Evolutionary conservation across 192 early-diverging fungal genomes (phyloP), one percentile per base, ranked within the genome.

Genomic region (Backusella sp.): DNA sequence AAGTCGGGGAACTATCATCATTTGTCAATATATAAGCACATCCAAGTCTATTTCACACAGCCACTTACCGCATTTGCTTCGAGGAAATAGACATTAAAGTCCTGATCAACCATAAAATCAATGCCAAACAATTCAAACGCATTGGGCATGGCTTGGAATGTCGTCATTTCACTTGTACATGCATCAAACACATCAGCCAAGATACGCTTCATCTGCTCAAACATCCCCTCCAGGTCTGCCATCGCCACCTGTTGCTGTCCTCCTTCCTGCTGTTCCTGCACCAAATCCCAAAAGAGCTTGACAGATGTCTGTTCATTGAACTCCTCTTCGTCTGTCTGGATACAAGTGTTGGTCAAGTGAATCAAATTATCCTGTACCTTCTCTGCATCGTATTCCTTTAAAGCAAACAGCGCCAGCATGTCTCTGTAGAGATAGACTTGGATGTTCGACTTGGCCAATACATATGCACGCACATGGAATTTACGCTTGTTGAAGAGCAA

Each of bases 61-160:
- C 1, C 41, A 77, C 77, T 75, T 82, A 84, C 83, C 7, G 91
- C 88, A 73, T 92, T 92, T 35, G 89, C 88, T 70, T 92, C 90
- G 42, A 92, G 79, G 73, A 91, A 81, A 70, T 81, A 84, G 0
- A 82, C 85, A 12, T 79, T 80, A 44, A 78, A 83, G 23, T 88
- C 73, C 52, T 87, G 79, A 65, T 92, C 88, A 12, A 92, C 82
- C 68, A 91, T 59, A 76, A 92, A 92, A 66, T 91, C 90, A 66
- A 92, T 84, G 19, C 91, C 91, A 86, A 90, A 91, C 37, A 89
- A 82, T 72, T 91, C 91, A 73, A 92, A 86, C 23, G 87, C 89
- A 74, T 92, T 90, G 0, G 83, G 74, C 79, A 88, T 84, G 6
- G 89, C 79, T 76, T 91, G 90, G 79, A 91, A 92, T 21, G 90